These are phyloP conservation scores for Mycena belliarum DNA, from an alignment of 768 basidiomycete species.

Conservation along the genomic window DNA sequence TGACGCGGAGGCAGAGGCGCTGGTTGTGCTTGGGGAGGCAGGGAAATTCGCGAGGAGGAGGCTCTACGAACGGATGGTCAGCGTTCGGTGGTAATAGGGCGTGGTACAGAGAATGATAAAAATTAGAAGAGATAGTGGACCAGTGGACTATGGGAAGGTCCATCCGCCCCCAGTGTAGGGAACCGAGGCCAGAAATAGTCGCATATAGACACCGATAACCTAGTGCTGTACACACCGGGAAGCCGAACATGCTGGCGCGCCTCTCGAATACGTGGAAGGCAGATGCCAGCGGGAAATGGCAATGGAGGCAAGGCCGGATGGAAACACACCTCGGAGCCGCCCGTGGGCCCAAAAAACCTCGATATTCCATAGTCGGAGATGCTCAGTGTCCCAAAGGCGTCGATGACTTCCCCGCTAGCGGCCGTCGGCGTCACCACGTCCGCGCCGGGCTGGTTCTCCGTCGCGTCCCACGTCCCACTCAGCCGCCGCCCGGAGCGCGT, in stretches of 20 bases:
- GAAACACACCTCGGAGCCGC: constrained; percentile 61
- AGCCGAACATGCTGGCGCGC: too few species aligned
- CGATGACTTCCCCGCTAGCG: constrained; percentile 44
- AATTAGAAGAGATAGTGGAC: constrained; percentile 25
- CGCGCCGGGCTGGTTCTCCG: neutral
- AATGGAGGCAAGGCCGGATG: neutral
- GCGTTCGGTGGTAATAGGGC: neutral
- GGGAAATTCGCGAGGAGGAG: constrained; percentile 26
- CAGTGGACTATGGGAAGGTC: too few species aligned
- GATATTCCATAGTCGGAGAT: constrained; percentile 61
- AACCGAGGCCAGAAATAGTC: too few species aligned
- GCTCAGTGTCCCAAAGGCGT: constrained; percentile 61
- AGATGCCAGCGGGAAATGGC: neutral
- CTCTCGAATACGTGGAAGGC: too few species aligned
- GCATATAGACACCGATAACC: too few species aligned
- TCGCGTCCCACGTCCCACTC: constrained; percentile 11
- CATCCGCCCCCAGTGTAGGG: too few species aligned
- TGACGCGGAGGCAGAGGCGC: constrained; percentile 2
- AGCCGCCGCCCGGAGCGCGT: neutral
- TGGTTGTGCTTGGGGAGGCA: constrained; percentile 1
- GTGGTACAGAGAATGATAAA: constrained; percentile 24
- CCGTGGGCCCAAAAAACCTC: constrained; percentile 68
- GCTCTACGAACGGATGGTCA: constrained; percentile 15
- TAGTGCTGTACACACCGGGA: too few species aligned
- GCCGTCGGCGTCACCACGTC: neutral